phyloP scores from a whole-genome alignment of 495 filamentous ascomycete genomes.

The Neurospora sp. region DNA sequence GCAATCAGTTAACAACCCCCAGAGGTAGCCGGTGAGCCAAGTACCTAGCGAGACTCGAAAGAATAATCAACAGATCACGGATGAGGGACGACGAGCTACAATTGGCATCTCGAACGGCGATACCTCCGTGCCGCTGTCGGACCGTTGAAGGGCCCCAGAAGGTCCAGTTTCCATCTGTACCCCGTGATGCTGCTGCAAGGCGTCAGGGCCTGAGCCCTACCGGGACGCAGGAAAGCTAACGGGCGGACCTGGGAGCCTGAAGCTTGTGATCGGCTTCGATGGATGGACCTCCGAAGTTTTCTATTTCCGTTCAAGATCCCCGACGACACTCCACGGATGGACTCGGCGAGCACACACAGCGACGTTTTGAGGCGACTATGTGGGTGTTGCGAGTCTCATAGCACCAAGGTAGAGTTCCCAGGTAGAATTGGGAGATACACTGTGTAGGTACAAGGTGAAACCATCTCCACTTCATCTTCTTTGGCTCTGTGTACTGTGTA shows the following conservation, averaged over 20 bases:
- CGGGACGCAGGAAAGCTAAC: background rate
- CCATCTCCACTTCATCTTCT: background rate
- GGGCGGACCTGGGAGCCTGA: background rate
- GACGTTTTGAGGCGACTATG: background rate
- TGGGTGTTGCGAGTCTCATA: background rate
- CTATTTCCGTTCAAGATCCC: background rate
- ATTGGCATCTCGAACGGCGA: background rate
- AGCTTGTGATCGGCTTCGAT: background rate
- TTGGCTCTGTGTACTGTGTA: background rate
- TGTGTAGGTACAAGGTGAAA: background rate
- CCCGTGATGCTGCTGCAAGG: background rate
- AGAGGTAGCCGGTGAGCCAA: background rate
- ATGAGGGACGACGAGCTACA: background rate
- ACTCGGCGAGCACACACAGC: background rate
- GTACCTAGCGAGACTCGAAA: background rate
- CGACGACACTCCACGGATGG: background rate
- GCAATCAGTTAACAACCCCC: background rate
- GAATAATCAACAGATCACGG: background rate
- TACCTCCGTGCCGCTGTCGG: background rate
- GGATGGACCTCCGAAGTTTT: background rate
- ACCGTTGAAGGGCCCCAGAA: background rate
- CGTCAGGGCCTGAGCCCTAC: background rate
- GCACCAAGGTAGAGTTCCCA: background rate
- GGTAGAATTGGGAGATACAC: background rate
- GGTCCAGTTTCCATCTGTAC: background rate